A percentile compares a stretch with the other conserved stretches of the same genome.
These are phyloP conservation scores for Zygoascus hellenicus DNA, from an alignment of 1,139 yeast genomes.

Conservation along the genomic window DNA sequence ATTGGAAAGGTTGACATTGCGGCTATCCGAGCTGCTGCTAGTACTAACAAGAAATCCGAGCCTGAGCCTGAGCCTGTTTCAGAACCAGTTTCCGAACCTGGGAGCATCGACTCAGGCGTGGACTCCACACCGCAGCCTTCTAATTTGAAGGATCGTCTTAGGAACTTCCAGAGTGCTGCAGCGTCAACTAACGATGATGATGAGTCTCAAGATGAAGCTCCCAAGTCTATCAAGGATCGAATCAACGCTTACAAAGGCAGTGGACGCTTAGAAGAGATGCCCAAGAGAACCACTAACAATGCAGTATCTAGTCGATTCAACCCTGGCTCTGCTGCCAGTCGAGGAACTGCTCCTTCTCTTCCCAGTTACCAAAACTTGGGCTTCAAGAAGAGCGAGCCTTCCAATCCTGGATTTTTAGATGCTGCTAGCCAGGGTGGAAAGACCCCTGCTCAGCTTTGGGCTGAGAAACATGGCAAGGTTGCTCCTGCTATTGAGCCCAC, in stretches of 20 bases:
- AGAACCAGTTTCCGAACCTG: conserved; percentile 12
- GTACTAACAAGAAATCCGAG: conserved; percentile 22
- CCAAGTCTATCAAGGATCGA: conserved; percentile 26
- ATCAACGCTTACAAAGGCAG: conserved; percentile 24
- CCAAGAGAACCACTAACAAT: conserved; percentile 54
- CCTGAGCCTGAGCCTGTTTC: conserved; percentile 10
- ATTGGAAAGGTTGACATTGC: conserved; percentile 54
- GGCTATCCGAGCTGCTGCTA: conserved; percentile 40
- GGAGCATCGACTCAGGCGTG: conserved; percentile 50
- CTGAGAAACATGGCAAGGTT: conserved; percentile 69
- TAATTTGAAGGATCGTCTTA: conserved; percentile 42
- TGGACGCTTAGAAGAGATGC: conserved; percentile 52
- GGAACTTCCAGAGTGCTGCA: conserved; percentile 20
- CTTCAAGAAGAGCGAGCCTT: conserved; percentile 39
- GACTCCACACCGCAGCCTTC: conserved; percentile 41
- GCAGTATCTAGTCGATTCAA: conserved; percentile 49
- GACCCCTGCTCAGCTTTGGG: conserved; percentile 95
- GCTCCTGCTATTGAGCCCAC: conserved; percentile 14
- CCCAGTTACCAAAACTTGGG: conserved; percentile 50
- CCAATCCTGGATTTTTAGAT: conserved; percentile 57
- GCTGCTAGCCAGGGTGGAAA: conserved; percentile 73
- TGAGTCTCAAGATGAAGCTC: conserved; percentile 17
- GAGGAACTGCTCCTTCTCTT: conserved; percentile 32
- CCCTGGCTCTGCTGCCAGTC: conserved; percentile 24
- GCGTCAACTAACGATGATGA: conserved; percentile 8